Percentiles rank a stretch among this genome's conserved stretches.
Evolutionary conservation across 805 yeast species (phyloP).

Genomic region (Candida maris): DNA sequence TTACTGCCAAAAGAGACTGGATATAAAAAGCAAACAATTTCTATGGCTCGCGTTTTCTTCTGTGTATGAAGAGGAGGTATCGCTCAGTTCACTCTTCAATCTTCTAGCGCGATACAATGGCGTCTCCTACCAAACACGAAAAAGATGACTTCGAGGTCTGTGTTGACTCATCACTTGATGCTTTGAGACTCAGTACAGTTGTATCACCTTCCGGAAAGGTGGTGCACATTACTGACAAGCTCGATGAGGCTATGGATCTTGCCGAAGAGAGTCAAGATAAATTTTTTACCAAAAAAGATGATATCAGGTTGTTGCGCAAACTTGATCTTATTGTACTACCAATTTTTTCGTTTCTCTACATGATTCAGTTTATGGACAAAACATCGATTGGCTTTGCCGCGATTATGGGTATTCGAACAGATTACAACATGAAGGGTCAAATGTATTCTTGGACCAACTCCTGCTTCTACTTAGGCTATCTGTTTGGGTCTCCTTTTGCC

Average conservation of each 20-base stretch:
- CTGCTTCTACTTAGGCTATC: constrained; percentile 47
- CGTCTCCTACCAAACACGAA: background rate
- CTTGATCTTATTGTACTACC: constrained; percentile 21
- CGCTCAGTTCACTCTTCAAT: too few relatives aligned
- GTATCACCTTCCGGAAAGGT: constrained; percentile 5
- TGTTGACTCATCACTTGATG: background rate
- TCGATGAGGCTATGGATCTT: constrained; percentile 12
- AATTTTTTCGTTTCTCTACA: constrained; percentile 17
- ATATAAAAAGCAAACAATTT: background rate
- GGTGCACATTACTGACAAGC: constrained; percentile 7
- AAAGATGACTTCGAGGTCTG: background rate
- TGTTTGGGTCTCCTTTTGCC: constrained; percentile 40
- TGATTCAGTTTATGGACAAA: constrained; percentile 23
- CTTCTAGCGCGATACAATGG: too few relatives aligned
- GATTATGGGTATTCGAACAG: constrained; percentile 45
- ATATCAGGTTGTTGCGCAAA: constrained; percentile 15
- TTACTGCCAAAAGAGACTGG: too few relatives aligned
- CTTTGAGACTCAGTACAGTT: background rate
- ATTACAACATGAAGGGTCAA: constrained; percentile 43
- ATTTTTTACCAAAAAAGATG: constrained; percentile 12
- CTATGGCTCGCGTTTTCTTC: background rate
- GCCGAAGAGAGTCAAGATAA: constrained; percentile 4
- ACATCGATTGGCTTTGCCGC: constrained; percentile 28
- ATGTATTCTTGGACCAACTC: constrained; percentile 50
- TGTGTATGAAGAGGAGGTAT: too few relatives aligned